Evolutionary conservation across 148 eudicot genomes (phyloP).

Genomic region (Arctostaphylos glauca): DNA sequence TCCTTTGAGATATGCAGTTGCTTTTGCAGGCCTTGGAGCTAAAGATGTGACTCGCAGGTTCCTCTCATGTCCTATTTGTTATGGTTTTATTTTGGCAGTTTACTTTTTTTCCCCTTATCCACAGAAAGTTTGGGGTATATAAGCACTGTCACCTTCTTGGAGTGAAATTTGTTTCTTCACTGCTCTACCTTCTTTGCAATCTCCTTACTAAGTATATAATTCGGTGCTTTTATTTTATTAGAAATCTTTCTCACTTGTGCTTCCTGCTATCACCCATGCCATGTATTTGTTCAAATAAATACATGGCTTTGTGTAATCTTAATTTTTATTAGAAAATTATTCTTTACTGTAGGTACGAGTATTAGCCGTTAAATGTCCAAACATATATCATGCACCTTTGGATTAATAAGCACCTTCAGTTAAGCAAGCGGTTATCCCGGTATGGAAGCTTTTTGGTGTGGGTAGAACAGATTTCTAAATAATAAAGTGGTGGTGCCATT

Average conservation of each 20-base stretch:
- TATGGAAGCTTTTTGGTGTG: neutral
- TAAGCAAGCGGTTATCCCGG: neutral
- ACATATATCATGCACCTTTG: neutral
- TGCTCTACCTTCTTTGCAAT: neutral
- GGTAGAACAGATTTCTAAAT: neutral
- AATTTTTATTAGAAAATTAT: neutral
- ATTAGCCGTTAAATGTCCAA: neutral
- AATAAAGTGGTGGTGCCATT: neutral
- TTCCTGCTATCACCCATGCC: neutral
- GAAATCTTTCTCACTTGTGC: neutral
- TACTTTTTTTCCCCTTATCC: neutral
- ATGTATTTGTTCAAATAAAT: neutral
- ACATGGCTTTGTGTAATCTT: neutral
- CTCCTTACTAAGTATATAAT: neutral
- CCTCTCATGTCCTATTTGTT: constrained; percentile 6
- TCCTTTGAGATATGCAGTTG: constrained; percentile 86
- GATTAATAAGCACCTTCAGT: neutral
- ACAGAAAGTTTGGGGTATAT: neutral
- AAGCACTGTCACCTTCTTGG: neutral
- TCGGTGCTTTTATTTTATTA: neutral
- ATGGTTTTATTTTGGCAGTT: neutral
- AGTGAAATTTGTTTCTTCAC: neutral
- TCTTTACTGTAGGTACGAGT: neutral
- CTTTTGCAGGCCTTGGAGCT: constrained; percentile 92
- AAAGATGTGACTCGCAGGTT: constrained; percentile 99